Evolutionary conservation across 2,329 filamentous ascomycete genomes (phyloP).

Genomic region (Fusarium oligoseptatum): DNA sequence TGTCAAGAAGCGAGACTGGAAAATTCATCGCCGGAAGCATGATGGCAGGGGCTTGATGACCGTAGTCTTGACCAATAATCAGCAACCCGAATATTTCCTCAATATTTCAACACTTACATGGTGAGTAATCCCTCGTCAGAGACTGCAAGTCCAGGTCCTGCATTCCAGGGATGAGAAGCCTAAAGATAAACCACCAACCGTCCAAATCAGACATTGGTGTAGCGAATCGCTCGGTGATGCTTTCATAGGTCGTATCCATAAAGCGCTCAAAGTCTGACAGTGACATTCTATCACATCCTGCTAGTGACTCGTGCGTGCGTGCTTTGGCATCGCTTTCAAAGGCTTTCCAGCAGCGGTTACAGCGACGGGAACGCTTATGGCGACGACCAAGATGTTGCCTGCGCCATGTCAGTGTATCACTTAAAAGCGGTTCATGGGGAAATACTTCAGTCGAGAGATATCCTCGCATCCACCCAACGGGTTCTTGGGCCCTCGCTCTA

Average conservation of each 20-base stretch:
- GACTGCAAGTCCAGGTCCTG: background rate
- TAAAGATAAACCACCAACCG: slow-evolving; percentile 5
- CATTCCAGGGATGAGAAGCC: slow-evolving; percentile 3
- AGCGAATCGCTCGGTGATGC: background rate
- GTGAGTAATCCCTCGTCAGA: background rate
- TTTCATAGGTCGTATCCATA: background rate
- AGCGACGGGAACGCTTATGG: slow-evolving; percentile 4
- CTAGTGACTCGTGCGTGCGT: background rate
- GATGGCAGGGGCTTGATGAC: background rate
- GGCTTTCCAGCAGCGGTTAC: background rate
- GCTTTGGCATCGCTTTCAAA: background rate
- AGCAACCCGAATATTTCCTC: background rate
- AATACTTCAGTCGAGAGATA: slow-evolving; percentile 3
- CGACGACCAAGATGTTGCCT: slow-evolving; percentile 6
- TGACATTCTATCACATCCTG: background rate
- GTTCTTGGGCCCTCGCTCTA: background rate
- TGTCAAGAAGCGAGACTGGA: background rate
- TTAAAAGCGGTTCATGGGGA: background rate
- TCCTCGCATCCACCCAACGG: background rate
- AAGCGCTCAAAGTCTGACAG: slow-evolving; percentile 1
- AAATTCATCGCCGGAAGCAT: slow-evolving; percentile 1
- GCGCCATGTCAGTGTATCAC: background rate
- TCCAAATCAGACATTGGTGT: background rate
- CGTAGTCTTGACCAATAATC: background rate
- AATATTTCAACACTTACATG: background rate